Conservation (phyloP, 495 filamentous ascomycete genomes). For the Neurospora sp. region DNA sequence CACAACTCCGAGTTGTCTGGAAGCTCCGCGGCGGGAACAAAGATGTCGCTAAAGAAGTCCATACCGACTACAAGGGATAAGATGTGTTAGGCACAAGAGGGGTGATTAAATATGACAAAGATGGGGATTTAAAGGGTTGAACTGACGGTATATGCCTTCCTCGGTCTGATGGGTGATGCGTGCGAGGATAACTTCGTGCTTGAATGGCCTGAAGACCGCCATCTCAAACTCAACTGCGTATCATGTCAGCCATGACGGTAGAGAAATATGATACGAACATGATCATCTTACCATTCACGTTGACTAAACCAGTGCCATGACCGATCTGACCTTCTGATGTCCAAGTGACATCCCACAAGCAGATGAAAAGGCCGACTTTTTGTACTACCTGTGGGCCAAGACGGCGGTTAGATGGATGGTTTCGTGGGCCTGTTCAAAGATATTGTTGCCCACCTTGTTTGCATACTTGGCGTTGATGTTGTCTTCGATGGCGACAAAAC, state of each 20-base stretch:
- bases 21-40: conserved; percentile 60
- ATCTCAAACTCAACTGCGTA: conserved; percentile 75
- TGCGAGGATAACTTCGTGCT: conserved; percentile 77
- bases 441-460: conserved; percentile 56
- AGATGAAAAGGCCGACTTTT: conserved; percentile 86
- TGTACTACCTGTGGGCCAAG: conserved; percentile 26
- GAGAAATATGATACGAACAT: not conserved
- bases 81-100: not conserved
- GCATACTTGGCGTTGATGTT: conserved; percentile 93
- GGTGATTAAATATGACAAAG: not conserved
- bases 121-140: not conserved
- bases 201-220: conserved; percentile 91
- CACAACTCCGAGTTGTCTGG: conserved; percentile 67
- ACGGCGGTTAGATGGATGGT: not conserved
- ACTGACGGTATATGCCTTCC: conserved; percentile 65
- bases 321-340: conserved; percentile 88
- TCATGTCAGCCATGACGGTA: conserved; percentile 2
- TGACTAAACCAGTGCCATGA: conserved; percentile 77
- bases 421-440: not conserved
- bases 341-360: conserved; percentile 75
- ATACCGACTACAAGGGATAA: conserved; percentile 48
- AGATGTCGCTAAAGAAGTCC: conserved; percentile 87
- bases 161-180: conserved; percentile 62
- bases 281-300: conserved; percentile 65
- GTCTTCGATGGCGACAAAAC: conserved; percentile 73